These are phyloP conservation scores for Nemania sp. DNA, from an alignment of 2,329 filamentous ascomycete species.

Conservation along the genomic window DNA sequence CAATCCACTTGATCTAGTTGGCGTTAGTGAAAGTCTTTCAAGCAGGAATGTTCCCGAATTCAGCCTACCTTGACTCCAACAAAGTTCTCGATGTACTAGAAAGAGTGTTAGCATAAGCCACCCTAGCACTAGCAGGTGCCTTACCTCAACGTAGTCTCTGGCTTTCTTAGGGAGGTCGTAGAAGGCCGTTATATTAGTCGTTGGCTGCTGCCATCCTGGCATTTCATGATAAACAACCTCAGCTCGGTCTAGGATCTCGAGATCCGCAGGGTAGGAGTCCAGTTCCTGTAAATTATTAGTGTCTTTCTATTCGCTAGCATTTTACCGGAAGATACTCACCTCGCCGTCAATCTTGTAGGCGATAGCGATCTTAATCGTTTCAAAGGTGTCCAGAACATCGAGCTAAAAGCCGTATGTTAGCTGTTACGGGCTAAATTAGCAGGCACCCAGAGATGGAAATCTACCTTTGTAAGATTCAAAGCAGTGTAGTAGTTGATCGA, in stretches of 20 bases:
- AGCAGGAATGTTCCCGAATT: too few relatives aligned
- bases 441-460: background rate
- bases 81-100: background rate
- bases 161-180: background rate
- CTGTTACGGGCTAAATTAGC: too few relatives aligned
- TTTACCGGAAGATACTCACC: constrained; percentile 47
- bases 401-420: constrained; percentile 46
- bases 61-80: background rate
- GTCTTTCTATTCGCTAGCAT: constrained; percentile 21
- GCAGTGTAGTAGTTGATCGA: constrained; percentile 36
- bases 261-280: background rate
- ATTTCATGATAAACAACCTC: background rate
- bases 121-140: background rate
- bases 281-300: background rate
- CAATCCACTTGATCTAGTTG: background rate
- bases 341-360: constrained; percentile 62
- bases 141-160: background rate
- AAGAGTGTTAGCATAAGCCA: background rate
- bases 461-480: constrained; percentile 47
- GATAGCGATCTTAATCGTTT: constrained; percentile 69
- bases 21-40: background rate
- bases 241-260: background rate
- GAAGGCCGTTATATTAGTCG: background rate
- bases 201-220: background rate
- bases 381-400: constrained; percentile 71